Base-by-base conservation (phyloP, 441 rosid genomes). In the Adansonia grandidieri region DNA sequence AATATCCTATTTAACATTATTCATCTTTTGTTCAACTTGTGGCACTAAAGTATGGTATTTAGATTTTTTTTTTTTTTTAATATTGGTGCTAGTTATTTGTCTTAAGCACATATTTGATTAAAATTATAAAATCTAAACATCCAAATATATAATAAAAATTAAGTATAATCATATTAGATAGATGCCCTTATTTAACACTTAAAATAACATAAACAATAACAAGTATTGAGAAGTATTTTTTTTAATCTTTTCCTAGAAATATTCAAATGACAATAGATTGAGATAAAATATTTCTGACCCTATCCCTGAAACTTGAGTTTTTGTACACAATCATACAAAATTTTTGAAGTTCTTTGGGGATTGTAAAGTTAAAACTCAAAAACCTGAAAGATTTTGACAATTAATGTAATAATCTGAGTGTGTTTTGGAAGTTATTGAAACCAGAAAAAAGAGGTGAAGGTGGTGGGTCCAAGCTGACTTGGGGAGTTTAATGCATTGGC, bases 401-500 rank as follows among this genome's bases (percentile, higher is more conserved):
- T n/a, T 2, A 28, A 28, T 28, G 32, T 2, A 28, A 28, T 28
- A 62, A 62, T 28, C 17, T 28, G 44, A 62, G 44, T 9, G 44
- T 28, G 44, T 11, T 28, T 53, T 71, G 75, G 61, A 53, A 53
- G 10, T 44, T 50, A 17, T 3, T 50, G 6, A 11, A n/a, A 28
- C 44, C 1, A 28, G 50, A 71, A 50, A 9, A 24, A 71, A 37
- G 1, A 42, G 60, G 42, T 22, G 47, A 28, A 28, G 22, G 32
- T 72, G 75, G 75, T 54, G 56, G 64, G 75, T 54, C 63, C 75
- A 72, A 72, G 32, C 64, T 54, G 48, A 54, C 3, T 24, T 72
- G 9, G 64, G 44, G 75, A 54, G 63, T 47, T 69, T 11, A 20
- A 47, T 47, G 54, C 28, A 14, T 69, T 6, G 4, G n/a, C 28